These are phyloP conservation scores for Ceratocystis destructans DNA, from an alignment of 2,329 filamentous ascomycete species.

Conservation along the genomic window DNA sequence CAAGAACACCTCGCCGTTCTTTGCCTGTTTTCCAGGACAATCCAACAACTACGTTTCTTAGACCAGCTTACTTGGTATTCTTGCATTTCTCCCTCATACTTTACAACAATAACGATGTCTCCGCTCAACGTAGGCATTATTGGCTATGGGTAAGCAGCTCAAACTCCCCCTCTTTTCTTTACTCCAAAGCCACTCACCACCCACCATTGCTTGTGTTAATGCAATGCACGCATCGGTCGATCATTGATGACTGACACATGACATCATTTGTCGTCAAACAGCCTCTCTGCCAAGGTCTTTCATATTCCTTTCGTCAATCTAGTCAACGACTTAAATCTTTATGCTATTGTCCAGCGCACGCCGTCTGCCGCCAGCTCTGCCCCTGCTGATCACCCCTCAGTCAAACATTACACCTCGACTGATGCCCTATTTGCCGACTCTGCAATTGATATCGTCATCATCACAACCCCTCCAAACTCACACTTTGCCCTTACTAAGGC, in stretches of 20 bases:
- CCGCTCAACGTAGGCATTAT: slow-evolving; percentile 38
- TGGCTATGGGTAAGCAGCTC: slow-evolving; percentile 36
- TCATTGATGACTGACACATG: neutral
- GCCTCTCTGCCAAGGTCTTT: slow-evolving; percentile 60
- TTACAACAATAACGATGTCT: slow-evolving; percentile 6
- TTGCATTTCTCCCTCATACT: neutral
- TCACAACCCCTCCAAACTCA: slow-evolving; percentile 58
- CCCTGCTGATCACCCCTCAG: slow-evolving; percentile 49
- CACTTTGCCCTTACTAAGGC: slow-evolving; percentile 53
- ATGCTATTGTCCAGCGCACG: slow-evolving; percentile 62
- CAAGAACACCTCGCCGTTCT: too few species aligned
- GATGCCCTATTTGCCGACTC: slow-evolving; percentile 52
- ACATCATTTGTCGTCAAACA: slow-evolving; percentile 22
- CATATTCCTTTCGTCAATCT: slow-evolving; percentile 61
- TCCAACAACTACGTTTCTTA: neutral
- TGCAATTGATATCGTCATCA: slow-evolving; percentile 52
- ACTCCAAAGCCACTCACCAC: neutral
- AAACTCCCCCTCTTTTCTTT: neutral
- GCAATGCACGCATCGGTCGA: neutral
- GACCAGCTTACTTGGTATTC: neutral
- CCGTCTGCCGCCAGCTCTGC: slow-evolving; percentile 53
- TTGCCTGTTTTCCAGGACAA: neutral
- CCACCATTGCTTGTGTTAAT: neutral
- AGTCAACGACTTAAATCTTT: slow-evolving; percentile 36
- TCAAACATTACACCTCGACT: slow-evolving; percentile 49